Evolutionary conservation across 1,139 yeast genomes (phyloP).

Genomic region (Kodamaea fungicola): DNA sequence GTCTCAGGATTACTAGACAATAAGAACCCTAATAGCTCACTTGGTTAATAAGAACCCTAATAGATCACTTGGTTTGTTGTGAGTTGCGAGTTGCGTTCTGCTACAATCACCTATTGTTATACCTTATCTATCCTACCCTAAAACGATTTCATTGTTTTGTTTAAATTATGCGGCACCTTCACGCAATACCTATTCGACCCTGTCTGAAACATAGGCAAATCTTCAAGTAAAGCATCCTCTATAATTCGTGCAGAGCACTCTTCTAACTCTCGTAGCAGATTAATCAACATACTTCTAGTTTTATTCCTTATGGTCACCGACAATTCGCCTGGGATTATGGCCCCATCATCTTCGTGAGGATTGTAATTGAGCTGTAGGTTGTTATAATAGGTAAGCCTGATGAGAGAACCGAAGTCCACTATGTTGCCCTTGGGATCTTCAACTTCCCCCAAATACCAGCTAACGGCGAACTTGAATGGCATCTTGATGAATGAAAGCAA

Average conservation of each 20-base stretch:
- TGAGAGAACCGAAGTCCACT: conserved; percentile 3
- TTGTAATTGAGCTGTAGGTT: conserved; percentile 2
- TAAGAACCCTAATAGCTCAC: too few relatives aligned
- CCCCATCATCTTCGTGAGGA: conserved; percentile 2
- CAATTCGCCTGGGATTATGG: conserved; percentile 3
- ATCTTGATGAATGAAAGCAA: background rate
- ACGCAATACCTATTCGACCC: too few relatives aligned
- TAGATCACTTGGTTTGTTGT: too few relatives aligned
- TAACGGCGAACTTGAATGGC: conserved; percentile 2
- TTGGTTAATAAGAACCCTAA: too few relatives aligned
- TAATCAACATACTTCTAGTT: background rate
- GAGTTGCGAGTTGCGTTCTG: too few relatives aligned
- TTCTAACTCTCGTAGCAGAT: conserved; percentile 2
- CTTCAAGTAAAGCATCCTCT: background rate
- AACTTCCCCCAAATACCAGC: conserved; percentile 5
- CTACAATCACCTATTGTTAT: too few relatives aligned
- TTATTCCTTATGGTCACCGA: conserved; percentile 1
- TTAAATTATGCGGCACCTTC: too few relatives aligned
- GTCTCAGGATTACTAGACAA: too few relatives aligned
- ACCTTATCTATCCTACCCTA: too few relatives aligned
- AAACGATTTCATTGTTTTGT: too few relatives aligned
- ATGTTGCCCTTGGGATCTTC: conserved; percentile 2
- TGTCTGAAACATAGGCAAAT: background rate
- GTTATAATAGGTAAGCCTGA: conserved; percentile 2
- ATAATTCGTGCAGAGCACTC: conserved; percentile 2